These are phyloP conservation scores for Globisporangium lucens DNA, from an alignment of 352 stramenopile species.

Conservation along the genomic window DNA sequence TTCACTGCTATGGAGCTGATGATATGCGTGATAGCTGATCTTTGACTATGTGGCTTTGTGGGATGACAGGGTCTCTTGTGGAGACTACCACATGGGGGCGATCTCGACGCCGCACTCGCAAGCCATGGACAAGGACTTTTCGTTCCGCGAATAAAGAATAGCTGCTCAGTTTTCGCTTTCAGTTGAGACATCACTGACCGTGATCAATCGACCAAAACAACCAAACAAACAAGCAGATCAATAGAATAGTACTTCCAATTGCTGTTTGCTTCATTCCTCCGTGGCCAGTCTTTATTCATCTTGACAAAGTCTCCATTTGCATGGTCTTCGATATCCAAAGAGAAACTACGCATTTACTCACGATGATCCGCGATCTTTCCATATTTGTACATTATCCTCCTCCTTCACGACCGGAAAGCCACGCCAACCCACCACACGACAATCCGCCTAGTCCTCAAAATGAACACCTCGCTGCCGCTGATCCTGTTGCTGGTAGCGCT, in stretches of 20 bases:
- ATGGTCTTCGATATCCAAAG: not conserved
- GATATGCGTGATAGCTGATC: not conserved
- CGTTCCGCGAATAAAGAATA: slow-evolving; percentile 45
- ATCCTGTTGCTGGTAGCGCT: not conserved
- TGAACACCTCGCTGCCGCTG: not conserved
- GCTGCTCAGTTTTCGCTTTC: not conserved
- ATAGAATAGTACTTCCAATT: not conserved
- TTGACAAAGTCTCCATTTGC: not conserved
- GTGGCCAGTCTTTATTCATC: not conserved
- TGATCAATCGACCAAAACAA: not conserved
- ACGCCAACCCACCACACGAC: not conserved
- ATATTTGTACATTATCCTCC: not conserved
- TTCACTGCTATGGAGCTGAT: not conserved
- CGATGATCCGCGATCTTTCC: slow-evolving; percentile 5
- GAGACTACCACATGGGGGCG: slow-evolving; percentile 85
- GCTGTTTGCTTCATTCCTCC: not conserved
- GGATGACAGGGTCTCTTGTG: slow-evolving; percentile 63
- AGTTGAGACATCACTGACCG: not conserved
- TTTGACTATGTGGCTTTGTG: not conserved
- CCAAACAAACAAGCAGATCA: slow-evolving; percentile 2
- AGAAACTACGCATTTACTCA: not conserved
- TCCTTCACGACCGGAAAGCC: not conserved
- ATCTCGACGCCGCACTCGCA: slow-evolving; percentile 68
- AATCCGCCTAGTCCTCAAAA: not conserved
- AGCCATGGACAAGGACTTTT: slow-evolving; percentile 82